Base-by-base conservation (phyloP, 768 basidiomycete genomes). In the Gymnopilus dilepis region DNA sequence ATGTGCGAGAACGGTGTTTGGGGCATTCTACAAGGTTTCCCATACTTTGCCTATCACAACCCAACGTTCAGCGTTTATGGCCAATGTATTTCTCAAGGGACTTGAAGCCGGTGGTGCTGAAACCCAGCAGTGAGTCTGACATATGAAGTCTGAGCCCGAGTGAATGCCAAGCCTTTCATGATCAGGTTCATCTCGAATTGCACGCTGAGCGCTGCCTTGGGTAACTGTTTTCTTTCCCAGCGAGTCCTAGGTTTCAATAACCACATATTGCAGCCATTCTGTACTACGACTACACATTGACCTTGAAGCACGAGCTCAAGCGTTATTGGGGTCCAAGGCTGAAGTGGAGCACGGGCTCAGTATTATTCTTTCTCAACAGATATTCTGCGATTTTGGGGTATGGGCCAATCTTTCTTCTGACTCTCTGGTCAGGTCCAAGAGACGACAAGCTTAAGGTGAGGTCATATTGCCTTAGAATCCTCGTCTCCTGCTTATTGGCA, bases 231-330 rank as follows among this genome's bases (percentile, higher is more conserved):
- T 26, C 34, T 6, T 37, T 37, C 6, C 6, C 7, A n/a, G n/a
- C n/a, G n/a, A n/a, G n/a, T n/a, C n/a, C n/a, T n/a, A n/a, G n/a
- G n/a, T n/a, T n/a, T n/a, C n/a, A n/a, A n/a, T n/a, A n/a, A n/a
- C n/a, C n/a, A n/a, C n/a, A n/a, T n/a, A n/a, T n/a, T n/a, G n/a
- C n/a, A n/a, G 51, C 51, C 21, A 52, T 52, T 12, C 17, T 52
- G n/a, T 52, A 52, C 33, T 52, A 52, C 33, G 51, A 52, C 51
- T 52, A 52, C 33, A 30, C 34, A 21, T 52, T 52, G 21, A 52
- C 51, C 7, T 21, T 52, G 13, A 31, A 31, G 51, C n/a, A 31
- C 12, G 51, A 52, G 34, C 7, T 33, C 17, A 34, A 33, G n/a
- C 31, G 51, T 21, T 52, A 52, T 33, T 52, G 51, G 51, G 34